Evolutionary conservation across 257 asterid species (phyloP).

Genomic region (Avicennia marina): DNA sequence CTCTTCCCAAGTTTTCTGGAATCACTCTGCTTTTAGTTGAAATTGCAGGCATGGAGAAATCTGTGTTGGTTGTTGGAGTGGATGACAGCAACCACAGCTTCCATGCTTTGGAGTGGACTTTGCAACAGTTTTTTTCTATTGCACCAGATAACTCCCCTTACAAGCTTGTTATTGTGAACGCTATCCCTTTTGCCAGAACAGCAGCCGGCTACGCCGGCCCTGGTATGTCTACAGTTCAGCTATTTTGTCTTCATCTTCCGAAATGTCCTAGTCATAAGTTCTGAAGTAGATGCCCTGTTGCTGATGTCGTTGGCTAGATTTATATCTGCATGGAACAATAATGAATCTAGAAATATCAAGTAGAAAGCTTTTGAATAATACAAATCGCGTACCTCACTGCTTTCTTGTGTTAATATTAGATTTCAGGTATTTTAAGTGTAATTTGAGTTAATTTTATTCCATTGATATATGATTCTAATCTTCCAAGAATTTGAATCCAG

Average conservation of each 20-base stretch:
- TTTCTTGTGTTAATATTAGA: too few species aligned
- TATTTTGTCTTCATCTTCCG: too few species aligned
- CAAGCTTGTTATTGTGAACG: slow-evolving; percentile 62
- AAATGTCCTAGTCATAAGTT: not conserved
- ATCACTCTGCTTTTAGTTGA: not conserved
- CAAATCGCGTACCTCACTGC: too few species aligned
- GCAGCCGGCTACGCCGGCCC: slow-evolving; percentile 67
- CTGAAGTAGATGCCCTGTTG: not conserved
- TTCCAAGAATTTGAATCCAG: too few species aligned
- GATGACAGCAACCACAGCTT: slow-evolving; percentile 78
- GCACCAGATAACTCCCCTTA: slow-evolving; percentile 35
- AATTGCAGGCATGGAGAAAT: slow-evolving; percentile 40
- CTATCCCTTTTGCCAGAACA: slow-evolving; percentile 49
- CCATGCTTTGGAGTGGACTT: slow-evolving; percentile 73
- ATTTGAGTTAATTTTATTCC: too few species aligned
- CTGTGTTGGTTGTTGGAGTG: slow-evolving; percentile 72
- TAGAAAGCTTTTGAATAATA: too few species aligned
- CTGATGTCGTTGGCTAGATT: not conserved
- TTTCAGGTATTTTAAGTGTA: too few species aligned
- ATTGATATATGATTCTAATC: too few species aligned
- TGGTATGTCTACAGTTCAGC: too few species aligned
- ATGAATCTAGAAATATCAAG: too few species aligned
- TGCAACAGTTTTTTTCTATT: slow-evolving; percentile 57
- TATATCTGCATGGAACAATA: not conserved
- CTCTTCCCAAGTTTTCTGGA: too few species aligned